These are phyloP conservation scores for Penicillium sp. DNA, from an alignment of 2,329 filamentous ascomycete genomes.

Conservation along the genomic window DNA sequence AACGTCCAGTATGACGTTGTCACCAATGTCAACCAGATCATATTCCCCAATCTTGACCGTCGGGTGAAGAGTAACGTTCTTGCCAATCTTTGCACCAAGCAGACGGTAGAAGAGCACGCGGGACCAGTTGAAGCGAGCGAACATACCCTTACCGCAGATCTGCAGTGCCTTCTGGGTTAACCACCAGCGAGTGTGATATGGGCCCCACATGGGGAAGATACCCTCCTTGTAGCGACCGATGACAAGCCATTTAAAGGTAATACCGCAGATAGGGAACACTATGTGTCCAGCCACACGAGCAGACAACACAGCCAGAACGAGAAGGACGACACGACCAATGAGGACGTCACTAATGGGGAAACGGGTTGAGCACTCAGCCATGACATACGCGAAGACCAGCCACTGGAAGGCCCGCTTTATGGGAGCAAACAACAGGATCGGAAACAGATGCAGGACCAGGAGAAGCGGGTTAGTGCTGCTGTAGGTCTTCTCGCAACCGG, in stretches of 20 bases:
- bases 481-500: conserved; percentile 33
- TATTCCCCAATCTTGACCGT: conserved; percentile 54
- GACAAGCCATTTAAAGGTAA: conserved; percentile 55
- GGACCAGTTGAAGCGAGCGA: conserved; percentile 34
- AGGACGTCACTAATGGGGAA: conserved; percentile 42
- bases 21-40: conserved; percentile 57
- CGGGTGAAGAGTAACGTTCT: conserved; percentile 48
- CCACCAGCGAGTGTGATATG: conserved; percentile 61
- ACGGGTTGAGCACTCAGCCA: conserved; percentile 36
- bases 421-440: conserved; percentile 52
- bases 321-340: conserved; percentile 50
- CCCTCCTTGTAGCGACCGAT: conserved; percentile 56
- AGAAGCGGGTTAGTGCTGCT: conserved; percentile 54
- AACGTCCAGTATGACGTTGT: conserved; percentile 48
- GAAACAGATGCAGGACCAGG: conserved; percentile 53
- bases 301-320: conserved; percentile 48
- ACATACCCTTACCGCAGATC: conserved; percentile 46
- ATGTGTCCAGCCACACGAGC: conserved; percentile 43
- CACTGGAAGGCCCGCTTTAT: conserved; percentile 53
- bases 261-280: conserved; percentile 49
- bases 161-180: conserved; percentile 55
- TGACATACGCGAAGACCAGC: conserved; percentile 53
- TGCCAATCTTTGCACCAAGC: conserved; percentile 56
- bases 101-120: conserved; percentile 51
- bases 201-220: conserved; percentile 60